Base-by-base conservation (phyloP, 129 eudicot genomes). In the Chrysanthemum lavandulifolium region DNA sequence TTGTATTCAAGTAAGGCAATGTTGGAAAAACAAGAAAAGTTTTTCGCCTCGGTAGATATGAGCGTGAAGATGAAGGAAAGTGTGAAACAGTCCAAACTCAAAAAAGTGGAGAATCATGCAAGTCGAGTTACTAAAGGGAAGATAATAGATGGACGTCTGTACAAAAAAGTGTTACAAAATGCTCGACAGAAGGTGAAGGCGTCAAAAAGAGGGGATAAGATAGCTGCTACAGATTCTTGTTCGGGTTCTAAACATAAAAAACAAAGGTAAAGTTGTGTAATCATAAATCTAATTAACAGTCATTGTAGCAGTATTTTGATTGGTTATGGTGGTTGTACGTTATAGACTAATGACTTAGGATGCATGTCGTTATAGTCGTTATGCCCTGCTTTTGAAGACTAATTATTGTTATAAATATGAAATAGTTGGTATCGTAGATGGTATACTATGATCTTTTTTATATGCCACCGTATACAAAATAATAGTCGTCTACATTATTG, bases 141-240 rank as follows among this genome's bases (percentile, higher is more conserved):
- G 55, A 72, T 40, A 29, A 47, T 67, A 52, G 53, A 52, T 50
- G 74, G 71, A 33, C 75, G 6, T 61, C 40, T 10, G 45, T 81
- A 58, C 63, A 76, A 77, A 45, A 53, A n/a, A 45, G 6, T 3
- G 55, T 29, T 58, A 68, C 45, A 53, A n/a, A 45, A 10, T 3
- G 55, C 49, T 66, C 33, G 56, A 72, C 13, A 15, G 31, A 62
- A 59, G 71, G 47, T 51, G 8, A 71, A 61, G 21, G 14, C 11
- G 73, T 75, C 57, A 47, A 64, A 56, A 21, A 40, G 48, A 71
- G 58, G 0, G n/a, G n/a, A 53, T 14, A 6, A 53, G 2, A 13
- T 53, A 53, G n/a, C 18, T 5, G 58, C n/a, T 53, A 53, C 0
- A 1, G 8, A 53, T 4, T 15, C 61, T 23, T 36, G 48, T 67